Evolutionary conservation across 2,329 filamentous ascomycete genomes (phyloP).

Genomic region (Waltergamsia citrina): DNA sequence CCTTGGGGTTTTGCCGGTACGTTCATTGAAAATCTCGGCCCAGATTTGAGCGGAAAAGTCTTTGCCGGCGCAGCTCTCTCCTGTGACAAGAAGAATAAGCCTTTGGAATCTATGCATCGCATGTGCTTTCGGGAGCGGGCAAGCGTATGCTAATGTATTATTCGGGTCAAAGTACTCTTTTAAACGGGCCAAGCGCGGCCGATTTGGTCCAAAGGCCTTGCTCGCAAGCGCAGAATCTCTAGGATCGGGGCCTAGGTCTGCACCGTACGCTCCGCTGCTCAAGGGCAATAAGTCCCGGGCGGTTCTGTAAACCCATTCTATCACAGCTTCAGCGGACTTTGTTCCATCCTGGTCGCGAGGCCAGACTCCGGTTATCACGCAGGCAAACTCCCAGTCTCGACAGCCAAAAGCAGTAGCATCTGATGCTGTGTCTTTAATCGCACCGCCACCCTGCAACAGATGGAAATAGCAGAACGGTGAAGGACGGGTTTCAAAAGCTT

Average conservation of each 20-base stretch:
- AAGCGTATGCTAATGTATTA: constrained; percentile 44
- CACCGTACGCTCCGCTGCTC: constrained; percentile 43
- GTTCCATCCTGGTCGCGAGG: constrained; percentile 39
- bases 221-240: constrained; percentile 40
- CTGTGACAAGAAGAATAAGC: constrained; percentile 49
- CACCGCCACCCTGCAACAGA: constrained; percentile 49
- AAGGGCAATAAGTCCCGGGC: constrained; percentile 35
- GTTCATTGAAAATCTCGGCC: constrained; percentile 27
- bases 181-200: constrained; percentile 34
- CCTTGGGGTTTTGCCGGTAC: constrained; percentile 16
- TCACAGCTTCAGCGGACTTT: constrained; percentile 21
- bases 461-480: constrained; percentile 50
- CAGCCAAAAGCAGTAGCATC: constrained; percentile 50
- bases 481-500: constrained; percentile 37
- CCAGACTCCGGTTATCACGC: constrained; percentile 55
- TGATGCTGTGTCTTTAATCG: constrained; percentile 29
- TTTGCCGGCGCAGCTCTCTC: constrained; percentile 45
- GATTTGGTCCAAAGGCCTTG: constrained; percentile 49
- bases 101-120: constrained; percentile 31
- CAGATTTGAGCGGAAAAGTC: constrained; percentile 48
- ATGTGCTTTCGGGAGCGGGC: constrained; percentile 34
- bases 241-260: constrained; percentile 54
- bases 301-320: constrained; percentile 48
- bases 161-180: constrained; percentile 39
- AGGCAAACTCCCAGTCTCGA: constrained; percentile 55